Evolutionary conservation across 768 basidiomycete genomes (phyloP).

Genomic region (Chiua virens): DNA sequence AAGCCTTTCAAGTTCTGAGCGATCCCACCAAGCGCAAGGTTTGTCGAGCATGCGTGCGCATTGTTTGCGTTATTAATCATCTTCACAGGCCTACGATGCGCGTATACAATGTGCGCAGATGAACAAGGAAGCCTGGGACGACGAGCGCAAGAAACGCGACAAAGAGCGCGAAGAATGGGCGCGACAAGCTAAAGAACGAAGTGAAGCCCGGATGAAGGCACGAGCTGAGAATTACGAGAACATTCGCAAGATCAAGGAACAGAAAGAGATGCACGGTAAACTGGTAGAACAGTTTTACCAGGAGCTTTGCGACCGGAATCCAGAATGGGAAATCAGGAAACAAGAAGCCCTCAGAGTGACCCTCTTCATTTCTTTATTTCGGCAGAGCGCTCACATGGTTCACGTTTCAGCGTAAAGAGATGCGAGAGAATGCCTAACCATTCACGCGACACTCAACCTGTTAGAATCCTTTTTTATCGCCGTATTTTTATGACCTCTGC

Average conservation of each 20-base stretch:
- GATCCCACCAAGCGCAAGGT: slow-evolving; percentile 59
- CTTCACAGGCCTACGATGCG: slow-evolving; percentile 47
- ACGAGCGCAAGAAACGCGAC: slow-evolving; percentile 42
- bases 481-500: slow-evolving; percentile 31
- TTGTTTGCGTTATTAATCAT: background rate
- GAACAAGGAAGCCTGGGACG: slow-evolving; percentile 30
- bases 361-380: background rate
- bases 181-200: slow-evolving; percentile 46
- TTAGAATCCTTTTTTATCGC: slow-evolving; percentile 26
- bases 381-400: slow-evolving; percentile 4
- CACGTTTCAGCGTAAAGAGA: slow-evolving; percentile 27
- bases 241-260: slow-evolving; percentile 41
- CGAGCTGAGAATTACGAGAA: slow-evolving; percentile 37
- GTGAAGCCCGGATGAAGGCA: slow-evolving; percentile 50
- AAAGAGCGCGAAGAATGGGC: slow-evolving; percentile 58
- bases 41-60: slow-evolving; percentile 9
- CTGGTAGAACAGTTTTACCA: slow-evolving; percentile 56
- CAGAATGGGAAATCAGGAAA: slow-evolving; percentile 61
- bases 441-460: slow-evolving; percentile 16
- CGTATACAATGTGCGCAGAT: slow-evolving; percentile 32
- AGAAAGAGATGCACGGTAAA: slow-evolving; percentile 37
- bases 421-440: slow-evolving; percentile 27
- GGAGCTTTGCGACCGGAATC: slow-evolving; percentile 53
- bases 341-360: slow-evolving; percentile 51
- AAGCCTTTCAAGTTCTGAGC: slow-evolving; percentile 60